Evolutionary conservation across 495 filamentous ascomycete species (phyloP), one percentile per base, ranked within the genome.

Genomic region (Lasiosphaeria ovina): DNA sequence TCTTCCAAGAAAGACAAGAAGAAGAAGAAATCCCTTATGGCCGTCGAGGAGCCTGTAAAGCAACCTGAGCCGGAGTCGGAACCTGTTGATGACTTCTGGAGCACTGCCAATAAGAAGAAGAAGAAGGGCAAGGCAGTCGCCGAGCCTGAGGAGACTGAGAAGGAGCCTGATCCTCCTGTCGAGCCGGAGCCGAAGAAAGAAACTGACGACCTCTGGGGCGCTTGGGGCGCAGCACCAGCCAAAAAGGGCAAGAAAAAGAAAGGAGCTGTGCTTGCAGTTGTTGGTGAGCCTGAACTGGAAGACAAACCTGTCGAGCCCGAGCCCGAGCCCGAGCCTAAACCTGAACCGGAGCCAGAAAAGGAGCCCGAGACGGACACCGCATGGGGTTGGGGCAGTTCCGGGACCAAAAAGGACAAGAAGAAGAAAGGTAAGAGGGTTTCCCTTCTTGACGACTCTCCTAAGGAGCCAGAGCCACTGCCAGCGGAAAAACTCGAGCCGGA

Each of bases 161-260:
- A 24, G 24, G 2, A 33, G 33, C 32, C 63, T 36, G 57, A 65
- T 51, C 38, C 55, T 10, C n/a, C 57, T 7, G 50, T 55, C 7
- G 48, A 55, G 35, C 56, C 59, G 31, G 57, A 58, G 34, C 56
- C 52, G 4, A 55, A 63, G 35, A 56, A 60, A 40, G 16, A 51
- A 45, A 62, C 62, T 33, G 54, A 65, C 36, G 66, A 66, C 50
- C 24, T 62, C 32, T 69, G 54, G 45, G 68, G 62, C 6, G 40
- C 61, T 16, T 69, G 54, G 45, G 68, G 62, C 6, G 40, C 61
- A 2, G 65, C 62, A 24, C 24, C 24, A 24, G 24, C 24, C 24
- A 74, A 73, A 49, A 77, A 73, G 62, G 60, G 62, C 33, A 68
- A 66, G 51, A 76, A 75, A 64, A 72, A 72, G 57, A 69, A 63